phyloP scores from a whole-genome alignment of 768 basidiomycete species.

The Hypholoma sublateritium region DNA sequence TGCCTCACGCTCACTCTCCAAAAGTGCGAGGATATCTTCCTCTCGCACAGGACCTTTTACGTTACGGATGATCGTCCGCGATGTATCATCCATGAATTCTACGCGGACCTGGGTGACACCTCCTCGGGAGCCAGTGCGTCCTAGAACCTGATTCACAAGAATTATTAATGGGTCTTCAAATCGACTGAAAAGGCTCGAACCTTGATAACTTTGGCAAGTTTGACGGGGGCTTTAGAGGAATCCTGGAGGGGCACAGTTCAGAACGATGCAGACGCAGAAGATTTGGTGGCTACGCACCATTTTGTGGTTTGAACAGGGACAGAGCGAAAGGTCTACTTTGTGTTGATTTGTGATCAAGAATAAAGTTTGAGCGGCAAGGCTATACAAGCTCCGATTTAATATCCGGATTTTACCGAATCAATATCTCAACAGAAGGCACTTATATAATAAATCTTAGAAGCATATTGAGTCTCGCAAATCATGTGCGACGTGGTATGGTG shows the following conservation, averaged over 20 bases:
- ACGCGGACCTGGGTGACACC: slow-evolving; percentile 99
- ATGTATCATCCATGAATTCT: slow-evolving; percentile 97
- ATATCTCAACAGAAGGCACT: too few relatives aligned
- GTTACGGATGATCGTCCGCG: slow-evolving; percentile 96
- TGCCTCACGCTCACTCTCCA: slow-evolving; percentile 99
- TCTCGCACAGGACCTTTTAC: slow-evolving; percentile 97
- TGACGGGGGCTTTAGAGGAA: slow-evolving; percentile 88
- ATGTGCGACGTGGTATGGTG: too few relatives aligned
- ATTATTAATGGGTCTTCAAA: slow-evolving; percentile 9
- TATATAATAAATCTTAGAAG: too few relatives aligned
- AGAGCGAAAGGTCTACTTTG: slow-evolving; percentile 18
- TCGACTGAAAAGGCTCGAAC: slow-evolving; percentile 36
- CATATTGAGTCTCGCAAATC: too few relatives aligned
- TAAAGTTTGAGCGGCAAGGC: slow-evolving; percentile 27
- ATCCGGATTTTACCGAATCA: slow-evolving; percentile 8
- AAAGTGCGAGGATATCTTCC: slow-evolving; percentile 93
- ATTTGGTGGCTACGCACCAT: slow-evolving; percentile 32
- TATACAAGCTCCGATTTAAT: slow-evolving; percentile 28
- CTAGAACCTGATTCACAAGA: slow-evolving; percentile 70
- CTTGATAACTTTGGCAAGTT: slow-evolving; percentile 98
- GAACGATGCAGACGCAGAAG: neutral
- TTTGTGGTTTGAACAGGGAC: slow-evolving; percentile 21
- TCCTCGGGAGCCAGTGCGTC: slow-evolving; percentile 97
- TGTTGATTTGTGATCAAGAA: slow-evolving; percentile 28
- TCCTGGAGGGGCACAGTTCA: slow-evolving; percentile 47